Percentiles rank a stretch among this genome's conserved stretches.
phyloP scores from a whole-genome alignment of 345 rosid genomes.

The Linum tenue region DNA sequence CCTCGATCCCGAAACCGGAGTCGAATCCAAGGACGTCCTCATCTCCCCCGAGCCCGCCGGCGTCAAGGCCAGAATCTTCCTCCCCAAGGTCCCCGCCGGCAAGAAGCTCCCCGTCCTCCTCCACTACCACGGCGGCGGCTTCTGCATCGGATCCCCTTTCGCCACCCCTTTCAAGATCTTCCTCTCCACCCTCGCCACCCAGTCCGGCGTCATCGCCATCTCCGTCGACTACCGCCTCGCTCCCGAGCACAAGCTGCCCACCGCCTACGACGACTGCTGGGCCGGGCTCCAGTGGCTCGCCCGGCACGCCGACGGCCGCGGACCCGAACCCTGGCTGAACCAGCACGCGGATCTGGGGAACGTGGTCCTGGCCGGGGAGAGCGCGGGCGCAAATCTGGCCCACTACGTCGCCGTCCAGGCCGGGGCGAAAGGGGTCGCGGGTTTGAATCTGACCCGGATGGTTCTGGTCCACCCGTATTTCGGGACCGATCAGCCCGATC shows the following conservation, averaged over 20 bases:
- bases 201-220: constrained; percentile 23
- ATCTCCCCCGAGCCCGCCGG: constrained; percentile 19
- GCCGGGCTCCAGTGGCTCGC: constrained; percentile 32
- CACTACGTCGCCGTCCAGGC: neutral
- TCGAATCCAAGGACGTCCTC: constrained; percentile 16
- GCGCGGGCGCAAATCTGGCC: constrained; percentile 37
- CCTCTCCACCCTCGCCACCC: constrained; percentile 19
- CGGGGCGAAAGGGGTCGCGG: neutral
- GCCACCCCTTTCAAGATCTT: constrained; percentile 13
- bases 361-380: constrained; percentile 33
- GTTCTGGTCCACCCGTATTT: constrained; percentile 20
- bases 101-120: constrained; percentile 33
- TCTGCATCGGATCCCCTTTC: constrained; percentile 34
- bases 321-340: constrained; percentile 31
- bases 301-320: constrained; percentile 12
- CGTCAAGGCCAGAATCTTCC: constrained; percentile 10
- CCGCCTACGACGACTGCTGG: constrained; percentile 37
- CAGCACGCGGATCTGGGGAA: constrained; percentile 27
- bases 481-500: constrained; percentile 13
- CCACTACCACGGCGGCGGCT: constrained; percentile 40
- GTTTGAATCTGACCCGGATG: neutral
- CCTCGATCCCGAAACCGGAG: constrained; percentile 15
- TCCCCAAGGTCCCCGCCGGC: constrained; percentile 30
- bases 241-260: constrained; percentile 36
- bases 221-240: constrained; percentile 39